phyloP scores from a whole-genome alignment of 768 basidiomycete species.

The Tricholoma saponaceum region DNA sequence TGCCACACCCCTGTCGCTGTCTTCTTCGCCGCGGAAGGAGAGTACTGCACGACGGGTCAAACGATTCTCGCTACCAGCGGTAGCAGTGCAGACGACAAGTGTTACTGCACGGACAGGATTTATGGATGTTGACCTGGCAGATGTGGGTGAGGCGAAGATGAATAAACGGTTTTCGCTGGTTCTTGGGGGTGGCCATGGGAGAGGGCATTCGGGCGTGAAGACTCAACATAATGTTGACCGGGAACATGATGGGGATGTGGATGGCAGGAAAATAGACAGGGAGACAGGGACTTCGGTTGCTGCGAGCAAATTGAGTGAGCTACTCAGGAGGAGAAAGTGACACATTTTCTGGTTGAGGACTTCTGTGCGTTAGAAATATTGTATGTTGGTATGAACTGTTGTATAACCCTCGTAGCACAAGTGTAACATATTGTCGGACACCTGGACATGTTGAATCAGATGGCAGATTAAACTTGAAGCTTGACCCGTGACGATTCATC shows the following conservation, averaged over 20 bases:
- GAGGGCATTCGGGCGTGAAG: background rate
- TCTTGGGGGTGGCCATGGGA: slow-evolving; percentile 33
- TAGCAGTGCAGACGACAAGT: slow-evolving; percentile 53
- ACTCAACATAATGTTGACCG: slow-evolving; percentile 22
- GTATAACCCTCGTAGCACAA: too few species aligned
- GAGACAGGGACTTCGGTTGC: slow-evolving; percentile 43
- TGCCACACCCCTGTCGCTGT: too few species aligned
- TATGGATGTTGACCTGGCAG: background rate
- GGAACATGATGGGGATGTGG: slow-evolving; percentile 8
- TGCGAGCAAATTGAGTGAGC: slow-evolving; percentile 49
- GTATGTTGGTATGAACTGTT: too few species aligned
- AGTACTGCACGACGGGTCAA: slow-evolving; percentile 61
- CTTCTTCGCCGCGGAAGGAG: slow-evolving; percentile 41
- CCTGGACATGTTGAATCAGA: too few species aligned
- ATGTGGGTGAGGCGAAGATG: background rate
- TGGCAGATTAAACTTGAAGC: too few species aligned
- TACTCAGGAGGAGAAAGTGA: slow-evolving; percentile 38
- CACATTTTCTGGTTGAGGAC: background rate
- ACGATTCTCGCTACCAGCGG: slow-evolving; percentile 64
- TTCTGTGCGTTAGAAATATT: too few species aligned
- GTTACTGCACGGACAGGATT: slow-evolving; percentile 57
- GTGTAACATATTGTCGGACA: too few species aligned
- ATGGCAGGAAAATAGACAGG: slow-evolving; percentile 12
- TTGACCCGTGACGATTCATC: too few species aligned
- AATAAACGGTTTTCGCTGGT: slow-evolving; percentile 69